These are phyloP conservation scores for Chamaecrista fasciculata DNA, from an alignment of 306 rosid genomes.

Conservation along the genomic window DNA sequence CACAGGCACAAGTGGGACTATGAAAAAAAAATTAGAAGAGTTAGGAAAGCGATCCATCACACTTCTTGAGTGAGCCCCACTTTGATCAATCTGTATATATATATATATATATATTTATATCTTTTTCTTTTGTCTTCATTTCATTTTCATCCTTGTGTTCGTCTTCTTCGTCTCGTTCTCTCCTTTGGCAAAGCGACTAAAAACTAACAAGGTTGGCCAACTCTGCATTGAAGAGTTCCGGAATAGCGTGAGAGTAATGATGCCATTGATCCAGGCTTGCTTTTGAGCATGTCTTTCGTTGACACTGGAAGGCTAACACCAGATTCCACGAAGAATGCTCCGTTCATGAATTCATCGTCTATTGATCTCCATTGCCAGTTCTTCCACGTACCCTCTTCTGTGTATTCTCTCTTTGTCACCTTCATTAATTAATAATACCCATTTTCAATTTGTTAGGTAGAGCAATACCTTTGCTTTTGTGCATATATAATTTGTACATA, in stretches of 20 bases:
- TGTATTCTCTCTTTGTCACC: constrained; percentile 72
- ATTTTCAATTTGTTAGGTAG: too few species aligned
- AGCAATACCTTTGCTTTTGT: too few species aligned
- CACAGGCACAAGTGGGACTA: too few species aligned
- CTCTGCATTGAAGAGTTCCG: constrained; percentile 44
- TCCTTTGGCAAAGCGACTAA: too few species aligned
- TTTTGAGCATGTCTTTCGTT: constrained; percentile 44
- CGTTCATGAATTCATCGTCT: constrained; percentile 64
- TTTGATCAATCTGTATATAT: not conserved
- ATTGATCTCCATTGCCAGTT: constrained; percentile 79
- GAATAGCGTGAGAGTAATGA: constrained; percentile 47
- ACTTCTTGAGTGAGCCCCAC: not conserved
- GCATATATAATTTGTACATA: too few species aligned
- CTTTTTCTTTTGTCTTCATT: not conserved
- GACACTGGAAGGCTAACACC: constrained; percentile 42
- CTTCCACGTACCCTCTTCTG: constrained; percentile 36
- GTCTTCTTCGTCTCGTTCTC: not conserved
- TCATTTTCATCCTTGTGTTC: not conserved
- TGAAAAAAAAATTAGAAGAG: too few species aligned
- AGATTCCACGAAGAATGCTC: constrained; percentile 57
- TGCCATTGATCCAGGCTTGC: constrained; percentile 54
- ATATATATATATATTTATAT: too few species aligned
- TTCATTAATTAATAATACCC: too few species aligned
- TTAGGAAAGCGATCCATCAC: not conserved
- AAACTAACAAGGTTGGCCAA: constrained; percentile 49